Conservation (phyloP, 176 grass and related monocot genomes). For the Leersia perrieri region DNA sequence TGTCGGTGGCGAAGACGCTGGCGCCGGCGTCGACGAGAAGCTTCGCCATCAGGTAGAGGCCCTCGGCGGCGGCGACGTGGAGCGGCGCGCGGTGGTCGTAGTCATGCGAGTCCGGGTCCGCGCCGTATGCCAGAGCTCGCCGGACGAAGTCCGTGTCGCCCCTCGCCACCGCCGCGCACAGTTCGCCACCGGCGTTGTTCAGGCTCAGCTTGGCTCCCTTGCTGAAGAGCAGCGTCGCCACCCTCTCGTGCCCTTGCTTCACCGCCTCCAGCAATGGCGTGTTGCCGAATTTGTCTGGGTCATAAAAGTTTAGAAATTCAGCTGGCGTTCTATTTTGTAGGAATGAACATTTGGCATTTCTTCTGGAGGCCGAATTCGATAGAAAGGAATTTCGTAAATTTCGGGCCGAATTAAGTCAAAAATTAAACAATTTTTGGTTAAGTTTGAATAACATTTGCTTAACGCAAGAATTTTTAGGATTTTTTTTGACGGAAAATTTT, state of each 20-base stretch:
- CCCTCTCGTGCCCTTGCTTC: constrained; percentile 67
- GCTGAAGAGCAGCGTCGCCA: constrained; percentile 60
- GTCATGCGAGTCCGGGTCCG: constrained; percentile 67
- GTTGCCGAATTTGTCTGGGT: constrained; percentile 88
- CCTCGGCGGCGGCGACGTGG: constrained; percentile 83
- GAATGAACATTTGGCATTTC: too few species aligned
- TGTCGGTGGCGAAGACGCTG: constrained; percentile 73
- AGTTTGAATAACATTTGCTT: too few species aligned
- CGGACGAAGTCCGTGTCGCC: constrained; percentile 83
- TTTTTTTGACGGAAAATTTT: too few species aligned
- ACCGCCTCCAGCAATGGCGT: constrained; percentile 84
- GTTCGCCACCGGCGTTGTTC: constrained; percentile 59
- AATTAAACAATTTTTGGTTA: too few species aligned
- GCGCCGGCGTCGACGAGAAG: constrained; percentile 78
- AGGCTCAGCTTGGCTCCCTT: constrained; percentile 65
- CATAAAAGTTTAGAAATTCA: not conserved
- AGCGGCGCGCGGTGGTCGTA: constrained; percentile 90
- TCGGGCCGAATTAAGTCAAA: too few species aligned
- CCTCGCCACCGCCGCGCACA: constrained; percentile 65
- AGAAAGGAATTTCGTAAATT: too few species aligned
- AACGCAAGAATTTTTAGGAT: too few species aligned
- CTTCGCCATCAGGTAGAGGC: constrained; percentile 76
- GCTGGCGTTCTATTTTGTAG: too few species aligned
- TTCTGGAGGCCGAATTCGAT: too few species aligned
- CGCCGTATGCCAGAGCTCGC: constrained; percentile 58